Conservation (phyloP, 2,329 filamentous ascomycete species). For the Botrytis squamosa region DNA sequence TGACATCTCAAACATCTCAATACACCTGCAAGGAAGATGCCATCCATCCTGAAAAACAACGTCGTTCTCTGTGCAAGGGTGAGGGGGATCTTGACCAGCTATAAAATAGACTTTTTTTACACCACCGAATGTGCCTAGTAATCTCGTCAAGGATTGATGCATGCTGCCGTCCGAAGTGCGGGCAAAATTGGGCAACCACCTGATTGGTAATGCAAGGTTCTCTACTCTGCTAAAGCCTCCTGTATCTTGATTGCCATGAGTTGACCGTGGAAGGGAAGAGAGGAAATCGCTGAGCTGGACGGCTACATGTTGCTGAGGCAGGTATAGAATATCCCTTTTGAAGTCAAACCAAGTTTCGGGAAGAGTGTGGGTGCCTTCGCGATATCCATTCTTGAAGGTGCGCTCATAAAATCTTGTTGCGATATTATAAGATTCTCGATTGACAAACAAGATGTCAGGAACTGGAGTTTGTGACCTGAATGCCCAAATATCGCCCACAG, state of each 20-base stretch:
- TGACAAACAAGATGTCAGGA: background rate
- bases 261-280: background rate
- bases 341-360: background rate
- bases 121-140: background rate
- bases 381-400: background rate
- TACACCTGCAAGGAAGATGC: background rate
- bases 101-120: background rate
- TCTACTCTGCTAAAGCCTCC: background rate
- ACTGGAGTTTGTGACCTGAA: conserved; percentile 1
- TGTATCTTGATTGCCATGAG: background rate
- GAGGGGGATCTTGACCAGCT: background rate
- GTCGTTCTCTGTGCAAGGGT: background rate
- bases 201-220: background rate
- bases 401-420: background rate
- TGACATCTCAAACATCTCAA: background rate
- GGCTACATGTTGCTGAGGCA: background rate
- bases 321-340: background rate
- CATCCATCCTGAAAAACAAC: background rate
- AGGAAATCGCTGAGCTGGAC: background rate
- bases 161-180: background rate
- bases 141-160: background rate
- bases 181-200: background rate
- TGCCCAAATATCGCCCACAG: background rate
- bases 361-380: background rate
- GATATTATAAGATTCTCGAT: background rate